These are phyloP conservation scores for Stachybotrys elegans DNA, from an alignment of 2,329 filamentous ascomycete genomes.

Conservation along the genomic window DNA sequence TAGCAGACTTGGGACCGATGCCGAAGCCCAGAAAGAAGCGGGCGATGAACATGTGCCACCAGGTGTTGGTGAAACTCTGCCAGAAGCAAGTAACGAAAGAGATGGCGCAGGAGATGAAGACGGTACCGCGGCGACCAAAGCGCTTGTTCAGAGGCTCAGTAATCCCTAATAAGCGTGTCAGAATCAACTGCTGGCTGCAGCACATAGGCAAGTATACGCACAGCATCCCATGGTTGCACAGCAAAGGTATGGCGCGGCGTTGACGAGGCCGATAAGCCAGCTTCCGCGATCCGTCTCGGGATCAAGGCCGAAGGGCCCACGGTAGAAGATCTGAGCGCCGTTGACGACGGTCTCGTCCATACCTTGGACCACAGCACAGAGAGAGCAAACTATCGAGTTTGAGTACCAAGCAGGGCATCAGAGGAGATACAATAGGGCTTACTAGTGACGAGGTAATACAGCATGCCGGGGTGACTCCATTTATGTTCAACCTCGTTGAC, in stretches of 20 bases:
- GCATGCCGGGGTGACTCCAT: slow-evolving; percentile 62
- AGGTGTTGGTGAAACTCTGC: slow-evolving; percentile 41
- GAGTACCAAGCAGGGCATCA: not conserved
- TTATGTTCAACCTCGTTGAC: slow-evolving; percentile 58
- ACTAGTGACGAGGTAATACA: slow-evolving; percentile 60
- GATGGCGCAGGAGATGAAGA: slow-evolving; percentile 63
- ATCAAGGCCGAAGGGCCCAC: slow-evolving; percentile 54
- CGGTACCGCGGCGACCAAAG: slow-evolving; percentile 66
- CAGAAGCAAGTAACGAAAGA: slow-evolving; percentile 51
- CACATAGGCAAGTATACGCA: slow-evolving; percentile 41
- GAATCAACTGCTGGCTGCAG: not conserved
- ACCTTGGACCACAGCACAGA: slow-evolving; percentile 54
- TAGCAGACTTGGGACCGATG: slow-evolving; percentile 50
- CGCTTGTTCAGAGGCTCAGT: slow-evolving; percentile 66
- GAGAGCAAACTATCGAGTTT: slow-evolving; percentile 47
- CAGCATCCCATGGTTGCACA: slow-evolving; percentile 62
- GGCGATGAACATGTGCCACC: slow-evolving; percentile 46
- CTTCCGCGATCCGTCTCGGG: slow-evolving; percentile 40
- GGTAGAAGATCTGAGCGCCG: slow-evolving; percentile 62
- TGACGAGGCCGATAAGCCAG: slow-evolving; percentile 59
- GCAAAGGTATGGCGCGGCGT: slow-evolving; percentile 58
- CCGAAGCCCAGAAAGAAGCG: slow-evolving; percentile 21
- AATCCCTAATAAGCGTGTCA: slow-evolving; percentile 12
- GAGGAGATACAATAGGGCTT: slow-evolving; percentile 14
- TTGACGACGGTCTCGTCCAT: slow-evolving; percentile 61